phyloP scores from a whole-genome alignment of 148 eudicot species.

The Fagopyrum homotropicum region DNA sequence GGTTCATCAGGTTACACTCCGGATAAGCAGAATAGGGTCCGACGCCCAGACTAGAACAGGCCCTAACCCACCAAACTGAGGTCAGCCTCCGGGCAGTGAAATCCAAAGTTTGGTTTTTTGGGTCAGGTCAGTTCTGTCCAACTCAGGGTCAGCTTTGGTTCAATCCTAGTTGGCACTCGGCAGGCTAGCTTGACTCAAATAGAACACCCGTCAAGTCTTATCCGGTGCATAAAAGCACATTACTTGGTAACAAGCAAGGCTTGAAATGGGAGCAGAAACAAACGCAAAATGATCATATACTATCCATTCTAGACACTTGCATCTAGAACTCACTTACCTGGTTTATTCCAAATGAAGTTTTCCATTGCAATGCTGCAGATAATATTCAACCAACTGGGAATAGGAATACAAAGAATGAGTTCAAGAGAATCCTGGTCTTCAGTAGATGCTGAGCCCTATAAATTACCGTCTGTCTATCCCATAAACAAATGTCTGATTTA shows the following conservation, averaged over 20 bases:
- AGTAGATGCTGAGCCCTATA: too few species aligned
- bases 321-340: neutral
- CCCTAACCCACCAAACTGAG: too few species aligned
- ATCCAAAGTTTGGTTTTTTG: too few species aligned
- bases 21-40: too few species aligned
- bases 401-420: neutral
- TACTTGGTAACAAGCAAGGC: too few species aligned
- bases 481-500: neutral
- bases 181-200: neutral
- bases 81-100: too few species aligned
- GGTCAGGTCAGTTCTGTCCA: too few species aligned
- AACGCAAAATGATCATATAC: neutral
- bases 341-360: neutral
- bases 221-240: neutral
- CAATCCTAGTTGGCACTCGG: too few species aligned
- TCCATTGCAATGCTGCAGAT: neutral
- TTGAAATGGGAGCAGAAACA: neutral
- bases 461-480: neutral
- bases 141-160: too few species aligned
- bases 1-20: too few species aligned
- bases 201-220: neutral
- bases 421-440: too few species aligned
- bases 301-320: neutral
- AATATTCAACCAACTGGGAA: neutral
- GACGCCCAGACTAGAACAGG: too few species aligned